These are phyloP conservation scores for Colletotrichum sp. DNA, from an alignment of 2,329 filamentous ascomycete species.

Conservation along the genomic window DNA sequence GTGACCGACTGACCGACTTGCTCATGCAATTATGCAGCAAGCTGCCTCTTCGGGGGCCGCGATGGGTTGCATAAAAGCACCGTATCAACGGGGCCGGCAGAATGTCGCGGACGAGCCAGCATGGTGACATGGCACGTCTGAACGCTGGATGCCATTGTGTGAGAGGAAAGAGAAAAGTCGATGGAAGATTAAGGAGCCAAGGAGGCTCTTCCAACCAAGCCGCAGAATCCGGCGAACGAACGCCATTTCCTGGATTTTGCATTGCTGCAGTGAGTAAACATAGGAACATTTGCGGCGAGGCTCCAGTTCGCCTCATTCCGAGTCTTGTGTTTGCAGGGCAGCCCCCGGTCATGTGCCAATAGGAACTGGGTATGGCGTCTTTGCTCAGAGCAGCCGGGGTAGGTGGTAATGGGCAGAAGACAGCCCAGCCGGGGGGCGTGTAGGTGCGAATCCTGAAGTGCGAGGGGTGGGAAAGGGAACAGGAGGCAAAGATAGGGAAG, in stretches of 20 bases:
- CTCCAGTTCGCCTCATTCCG: constrained; percentile 18
- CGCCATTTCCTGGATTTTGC: not conserved
- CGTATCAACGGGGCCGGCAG: not conserved
- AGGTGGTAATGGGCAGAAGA: not conserved
- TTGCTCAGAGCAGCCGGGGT: not conserved
- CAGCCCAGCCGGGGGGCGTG: not conserved
- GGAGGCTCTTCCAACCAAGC: not conserved
- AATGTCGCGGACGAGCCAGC: not conserved
- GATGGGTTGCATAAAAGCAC: constrained; percentile 6
- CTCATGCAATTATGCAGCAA: constrained; percentile 15
- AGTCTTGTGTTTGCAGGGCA: constrained; percentile 19
- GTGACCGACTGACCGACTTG: constrained; percentile 4
- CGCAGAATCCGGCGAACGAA: constrained; percentile 4
- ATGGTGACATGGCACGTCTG: constrained; percentile 12
- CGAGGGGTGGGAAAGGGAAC: not conserved
- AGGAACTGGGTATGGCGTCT: constrained; percentile 12
- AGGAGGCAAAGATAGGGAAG: not conserved
- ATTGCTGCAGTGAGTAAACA: constrained; percentile 3
- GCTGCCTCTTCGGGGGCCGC: not conserved
- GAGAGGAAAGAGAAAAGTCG: not conserved
- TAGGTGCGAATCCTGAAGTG: not conserved
- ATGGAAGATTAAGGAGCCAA: not conserved
- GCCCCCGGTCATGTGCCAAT: constrained; percentile 19
- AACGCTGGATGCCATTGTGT: not conserved
- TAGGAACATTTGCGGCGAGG: constrained; percentile 6